Base-by-base conservation (phyloP, 306 rosid genomes). In the Astragalus glycyphyllos region DNA sequence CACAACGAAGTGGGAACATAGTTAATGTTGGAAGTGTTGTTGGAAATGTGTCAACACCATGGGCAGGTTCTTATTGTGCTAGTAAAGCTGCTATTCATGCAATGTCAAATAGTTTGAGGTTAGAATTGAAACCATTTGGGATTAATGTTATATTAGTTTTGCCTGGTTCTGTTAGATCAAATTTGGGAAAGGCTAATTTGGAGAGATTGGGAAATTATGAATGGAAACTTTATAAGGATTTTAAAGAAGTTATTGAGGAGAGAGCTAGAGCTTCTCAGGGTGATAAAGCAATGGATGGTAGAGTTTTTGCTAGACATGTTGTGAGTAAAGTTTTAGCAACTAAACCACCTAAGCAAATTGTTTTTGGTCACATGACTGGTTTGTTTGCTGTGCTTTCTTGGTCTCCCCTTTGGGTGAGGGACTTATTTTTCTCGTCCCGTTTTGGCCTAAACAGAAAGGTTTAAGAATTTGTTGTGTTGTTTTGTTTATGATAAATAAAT, bases 1-100 rank as follows among this genome's bases (percentile, higher is more conserved):
- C 57, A 11, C 75, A 67, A 42, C n/a, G 76, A 51, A 81, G 87
- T 20, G 97, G 97, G 1, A 73, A 51, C 17, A 90, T 90, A 5
- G 91, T 92, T 1, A 92, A 92, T 42, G 48, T 92, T 11, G 97
- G 96, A 0, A 92, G 96, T 9, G 68, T 88, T 0, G 98, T 90
- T 0, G 97, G 96, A 0, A 59, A 48, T 4, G 88, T 83, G 15
- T 59, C 98, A 5, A 93, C 96, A 0, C 98, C 98, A 0, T 93
- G 98, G 97, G 89, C 90, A 3, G 98, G 97, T 17, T 78, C 96
- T 16, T 88, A 87, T 29, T 93, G 97, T 65, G 82, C 89, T 12
- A 90, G 83, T 41, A 93, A 86, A 62, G 96, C 96, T 6, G 76
- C 82, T 0, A 86, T 87, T 42, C 90, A 87, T 23, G 92, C 96